Conservation (phyloP, 305 asterid species). For the Nicotiana rustica region DNA sequence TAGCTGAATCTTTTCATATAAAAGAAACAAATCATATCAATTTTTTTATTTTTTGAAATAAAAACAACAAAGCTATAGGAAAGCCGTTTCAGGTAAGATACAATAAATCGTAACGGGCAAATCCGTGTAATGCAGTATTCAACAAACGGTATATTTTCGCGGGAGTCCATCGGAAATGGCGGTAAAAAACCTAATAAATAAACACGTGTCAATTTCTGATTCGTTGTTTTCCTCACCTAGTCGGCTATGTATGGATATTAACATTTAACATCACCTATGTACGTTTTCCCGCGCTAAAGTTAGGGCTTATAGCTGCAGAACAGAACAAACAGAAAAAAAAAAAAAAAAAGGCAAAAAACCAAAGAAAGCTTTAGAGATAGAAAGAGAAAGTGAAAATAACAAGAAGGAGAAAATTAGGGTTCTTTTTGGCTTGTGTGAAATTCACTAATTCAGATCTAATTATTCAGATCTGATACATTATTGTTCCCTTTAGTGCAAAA, state of each 20-base stretch:
- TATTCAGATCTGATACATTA: slow-evolving; percentile 19
- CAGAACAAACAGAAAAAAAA: not conserved
- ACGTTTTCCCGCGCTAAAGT: slow-evolving; percentile 64
- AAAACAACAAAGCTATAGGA: not conserved
- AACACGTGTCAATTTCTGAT: slow-evolving; percentile 41
- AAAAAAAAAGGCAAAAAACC: not conserved
- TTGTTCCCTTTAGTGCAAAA: not conserved
- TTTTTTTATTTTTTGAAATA: no score
- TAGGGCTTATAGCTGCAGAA: slow-evolving; percentile 32
- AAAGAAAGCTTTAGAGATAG: slow-evolving; percentile 26
- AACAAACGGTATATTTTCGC: slow-evolving; percentile 24
- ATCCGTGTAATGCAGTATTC: not conserved
- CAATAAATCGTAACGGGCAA: not conserved
- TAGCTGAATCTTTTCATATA: not conserved
- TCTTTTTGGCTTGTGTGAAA: not conserved
- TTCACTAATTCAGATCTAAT: not conserved
- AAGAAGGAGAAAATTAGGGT: not conserved
- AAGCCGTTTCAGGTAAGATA: not conserved
- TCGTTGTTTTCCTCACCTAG: not conserved
- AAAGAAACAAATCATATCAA: not conserved
- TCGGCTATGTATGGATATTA: slow-evolving; percentile 54
- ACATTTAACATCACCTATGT: slow-evolving; percentile 45
- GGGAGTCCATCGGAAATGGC: slow-evolving; percentile 47
- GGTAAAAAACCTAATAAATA: slow-evolving; percentile 44
- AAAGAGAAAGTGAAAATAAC: not conserved